phyloP scores from a whole-genome alignment of 2,329 filamentous ascomycete species.

The Penicillium sp. region DNA sequence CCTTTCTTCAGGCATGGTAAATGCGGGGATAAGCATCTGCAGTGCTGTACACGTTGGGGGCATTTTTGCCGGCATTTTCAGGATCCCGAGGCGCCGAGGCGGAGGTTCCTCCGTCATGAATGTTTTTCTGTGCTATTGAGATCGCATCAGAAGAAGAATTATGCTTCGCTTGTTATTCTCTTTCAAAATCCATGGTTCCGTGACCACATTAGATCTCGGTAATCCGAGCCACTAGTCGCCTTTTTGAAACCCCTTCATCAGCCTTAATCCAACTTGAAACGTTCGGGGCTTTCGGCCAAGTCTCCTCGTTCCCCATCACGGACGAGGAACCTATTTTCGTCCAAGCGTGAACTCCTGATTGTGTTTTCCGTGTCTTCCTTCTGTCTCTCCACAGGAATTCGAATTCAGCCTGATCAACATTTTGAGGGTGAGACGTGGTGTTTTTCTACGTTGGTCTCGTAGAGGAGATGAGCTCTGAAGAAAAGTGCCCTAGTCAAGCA shows the following conservation, averaged over 20 bases:
- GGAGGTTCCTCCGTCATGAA: constrained; percentile 15
- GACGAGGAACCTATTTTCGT: not conserved
- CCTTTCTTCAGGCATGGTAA: constrained; percentile 6
- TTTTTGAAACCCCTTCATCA: not conserved
- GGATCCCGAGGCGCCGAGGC: constrained; percentile 15
- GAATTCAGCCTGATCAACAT: not conserved
- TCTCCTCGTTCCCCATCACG: not conserved
- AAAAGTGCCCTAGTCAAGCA: not conserved
- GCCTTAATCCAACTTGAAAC: constrained; percentile 11
- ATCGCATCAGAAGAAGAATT: not conserved
- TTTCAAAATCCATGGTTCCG: not conserved
- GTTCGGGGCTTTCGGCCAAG: not conserved
- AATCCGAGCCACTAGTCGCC: not conserved
- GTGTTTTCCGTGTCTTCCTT: not conserved
- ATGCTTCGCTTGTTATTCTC: not conserved
- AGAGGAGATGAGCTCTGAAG: not conserved
- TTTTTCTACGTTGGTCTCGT: not conserved
- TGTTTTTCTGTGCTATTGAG: not conserved
- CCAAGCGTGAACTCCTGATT: not conserved
- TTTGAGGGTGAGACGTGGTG: not conserved
- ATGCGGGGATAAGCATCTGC: constrained; percentile 10
- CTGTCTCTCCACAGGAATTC: not conserved
- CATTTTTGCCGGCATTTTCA: constrained; percentile 6
- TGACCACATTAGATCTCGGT: not conserved
- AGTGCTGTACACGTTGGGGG: not conserved